A percentile compares a stretch with the other conserved stretches of the same genome.
Evolutionary conservation across 2,329 filamentous ascomycete species (phyloP).

Genomic region (Botryotinia convoluta): DNA sequence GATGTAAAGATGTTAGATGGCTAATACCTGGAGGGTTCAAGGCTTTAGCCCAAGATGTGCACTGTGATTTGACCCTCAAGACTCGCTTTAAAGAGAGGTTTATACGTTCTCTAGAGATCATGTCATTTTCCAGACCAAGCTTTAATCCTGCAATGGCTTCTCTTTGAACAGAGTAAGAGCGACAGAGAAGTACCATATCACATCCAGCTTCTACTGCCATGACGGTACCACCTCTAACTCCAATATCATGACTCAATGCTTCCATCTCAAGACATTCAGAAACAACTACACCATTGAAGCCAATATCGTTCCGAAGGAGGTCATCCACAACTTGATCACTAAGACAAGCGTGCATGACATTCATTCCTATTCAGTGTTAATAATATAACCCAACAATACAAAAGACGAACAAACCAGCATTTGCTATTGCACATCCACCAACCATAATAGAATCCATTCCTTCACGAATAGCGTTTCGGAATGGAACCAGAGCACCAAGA

Average conservation of each 20-base stretch:
- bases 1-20: conserved; percentile 76
- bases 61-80: conserved; percentile 75
- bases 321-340: conserved; percentile 95
- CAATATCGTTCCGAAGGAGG: conserved; percentile 79
- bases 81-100: conserved; percentile 77
- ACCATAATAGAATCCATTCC: conserved; percentile 95
- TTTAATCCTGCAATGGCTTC: conserved; percentile 90
- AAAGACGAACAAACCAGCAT: conserved; percentile 41
- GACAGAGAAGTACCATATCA: conserved; percentile 84
- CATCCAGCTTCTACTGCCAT: conserved; percentile 98
- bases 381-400: neutral
- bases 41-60: conserved; percentile 87
- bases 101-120: conserved; percentile 77
- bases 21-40: conserved; percentile 80
- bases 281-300: conserved; percentile 88
- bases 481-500: conserved; percentile 86
- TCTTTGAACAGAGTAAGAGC: conserved; percentile 82
- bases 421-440: conserved; percentile 88
- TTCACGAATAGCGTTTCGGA: conserved; percentile 82
- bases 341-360: conserved; percentile 94
- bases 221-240: conserved; percentile 93
- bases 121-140: conserved; percentile 83
- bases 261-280: conserved; percentile 98
- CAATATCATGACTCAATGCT: conserved; percentile 89
- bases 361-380: conserved; percentile 63